phyloP scores from a whole-genome alignment of 2,329 filamentous ascomycete species.

The Apiospora sp. region DNA sequence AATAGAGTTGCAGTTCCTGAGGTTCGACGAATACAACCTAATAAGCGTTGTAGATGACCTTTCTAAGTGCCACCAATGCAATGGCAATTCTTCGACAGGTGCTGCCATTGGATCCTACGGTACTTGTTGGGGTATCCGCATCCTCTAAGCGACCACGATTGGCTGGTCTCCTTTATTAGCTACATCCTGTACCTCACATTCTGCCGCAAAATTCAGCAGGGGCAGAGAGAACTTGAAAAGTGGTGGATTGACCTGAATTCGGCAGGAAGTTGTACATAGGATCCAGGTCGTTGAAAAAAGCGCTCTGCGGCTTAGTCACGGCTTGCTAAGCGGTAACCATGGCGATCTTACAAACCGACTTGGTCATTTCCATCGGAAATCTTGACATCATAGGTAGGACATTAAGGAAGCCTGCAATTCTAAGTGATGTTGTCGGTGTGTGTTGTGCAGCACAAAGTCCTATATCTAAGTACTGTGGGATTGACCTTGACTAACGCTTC shows the following conservation, averaged over 20 bases:
- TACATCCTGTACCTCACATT: neutral
- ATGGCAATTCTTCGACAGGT: neutral
- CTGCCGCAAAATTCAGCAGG: neutral
- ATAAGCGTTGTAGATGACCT: neutral
- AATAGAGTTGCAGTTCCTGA: neutral
- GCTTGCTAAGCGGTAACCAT: slow-evolving; percentile 26
- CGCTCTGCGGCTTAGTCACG: slow-evolving; percentile 19
- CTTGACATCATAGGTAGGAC: slow-evolving; percentile 41
- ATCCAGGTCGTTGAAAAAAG: neutral
- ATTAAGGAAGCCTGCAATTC: neutral
- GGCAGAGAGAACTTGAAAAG: neutral
- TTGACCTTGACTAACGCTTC: neutral
- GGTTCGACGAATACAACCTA: neutral
- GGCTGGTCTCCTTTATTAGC: neutral
- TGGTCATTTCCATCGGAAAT: slow-evolving; percentile 31
- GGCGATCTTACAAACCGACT: slow-evolving; percentile 36
- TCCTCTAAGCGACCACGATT: neutral
- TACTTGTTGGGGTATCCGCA: slow-evolving; percentile 9
- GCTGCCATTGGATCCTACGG: neutral
- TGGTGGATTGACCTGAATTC: neutral
- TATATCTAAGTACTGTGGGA: neutral
- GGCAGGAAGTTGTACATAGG: neutral
- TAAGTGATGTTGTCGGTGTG: slow-evolving; percentile 13
- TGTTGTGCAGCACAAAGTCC: slow-evolving; percentile 6
- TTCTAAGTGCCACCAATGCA: neutral